Conservation (phyloP, 2,329 filamentous ascomycete genomes). For the Aspergillus versicolor region DNA sequence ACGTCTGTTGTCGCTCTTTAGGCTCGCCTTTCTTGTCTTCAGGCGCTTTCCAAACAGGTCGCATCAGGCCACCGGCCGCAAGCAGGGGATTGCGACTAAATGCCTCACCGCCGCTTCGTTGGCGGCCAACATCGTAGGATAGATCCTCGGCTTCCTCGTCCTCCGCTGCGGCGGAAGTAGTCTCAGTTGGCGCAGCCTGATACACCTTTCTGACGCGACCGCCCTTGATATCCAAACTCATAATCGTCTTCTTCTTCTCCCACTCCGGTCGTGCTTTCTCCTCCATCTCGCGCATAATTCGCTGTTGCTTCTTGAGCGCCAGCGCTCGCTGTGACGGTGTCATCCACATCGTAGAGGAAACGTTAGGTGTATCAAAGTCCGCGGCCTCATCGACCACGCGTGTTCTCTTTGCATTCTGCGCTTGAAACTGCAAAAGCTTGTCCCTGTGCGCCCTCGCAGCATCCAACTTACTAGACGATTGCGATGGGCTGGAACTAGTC, state of each 20-base stretch:
- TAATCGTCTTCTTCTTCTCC: constrained; percentile 80
- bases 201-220: constrained; percentile 67
- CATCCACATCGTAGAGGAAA: constrained; percentile 75
- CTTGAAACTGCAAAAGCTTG: constrained; percentile 76
- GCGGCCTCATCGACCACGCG: constrained; percentile 83
- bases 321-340: constrained; percentile 77
- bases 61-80: constrained; percentile 42
- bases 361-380: constrained; percentile 64
- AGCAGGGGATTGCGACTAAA: constrained; percentile 48
- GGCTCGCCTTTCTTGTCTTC: constrained; percentile 22
- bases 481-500: constrained; percentile 18
- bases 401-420: constrained; percentile 79
- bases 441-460: constrained; percentile 78
- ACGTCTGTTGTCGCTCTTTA: constrained; percentile 41
- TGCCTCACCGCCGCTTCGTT: constrained; percentile 28
- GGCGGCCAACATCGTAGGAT: constrained; percentile 17
- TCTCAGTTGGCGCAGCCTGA: constrained; percentile 33
- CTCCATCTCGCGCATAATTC: constrained; percentile 77
- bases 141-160: constrained; percentile 20
- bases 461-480: constrained; percentile 55
- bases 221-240: constrained; percentile 79
- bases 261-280: constrained; percentile 83
- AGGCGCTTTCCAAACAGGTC: constrained; percentile 45
- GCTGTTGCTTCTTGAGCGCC: constrained; percentile 83
- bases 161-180: constrained; percentile 14